phyloP scores from a whole-genome alignment of 345 rosid species.

The Arabis hirsuta region DNA sequence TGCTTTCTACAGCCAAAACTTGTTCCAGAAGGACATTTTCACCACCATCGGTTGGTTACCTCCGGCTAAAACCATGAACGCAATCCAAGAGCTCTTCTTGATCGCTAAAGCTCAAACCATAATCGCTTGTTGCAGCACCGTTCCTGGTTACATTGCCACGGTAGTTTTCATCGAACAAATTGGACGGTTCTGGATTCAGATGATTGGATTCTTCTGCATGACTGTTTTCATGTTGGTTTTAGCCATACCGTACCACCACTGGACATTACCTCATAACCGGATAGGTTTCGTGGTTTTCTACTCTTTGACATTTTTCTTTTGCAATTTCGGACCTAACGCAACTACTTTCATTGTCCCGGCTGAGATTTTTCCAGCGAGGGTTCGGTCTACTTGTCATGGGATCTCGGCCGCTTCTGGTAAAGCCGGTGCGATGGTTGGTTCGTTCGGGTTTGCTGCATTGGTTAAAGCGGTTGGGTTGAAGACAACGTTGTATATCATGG shows the following conservation, averaged over 20 bases:
- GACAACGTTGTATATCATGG: slow-evolving; percentile 50
- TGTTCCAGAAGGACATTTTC: slow-evolving; percentile 80
- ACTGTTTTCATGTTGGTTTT: slow-evolving; percentile 63
- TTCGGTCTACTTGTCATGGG: slow-evolving; percentile 83
- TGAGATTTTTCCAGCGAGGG: slow-evolving; percentile 78
- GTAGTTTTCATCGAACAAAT: slow-evolving; percentile 51
- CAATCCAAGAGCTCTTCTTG: slow-evolving; percentile 60
- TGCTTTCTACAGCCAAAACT: slow-evolving; percentile 73
- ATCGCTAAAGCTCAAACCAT: slow-evolving; percentile 68
- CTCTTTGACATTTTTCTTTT: slow-evolving; percentile 73
- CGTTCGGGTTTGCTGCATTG: slow-evolving; percentile 71
- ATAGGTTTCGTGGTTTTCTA: slow-evolving; percentile 65
- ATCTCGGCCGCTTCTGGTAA: slow-evolving; percentile 75
- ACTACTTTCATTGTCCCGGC: slow-evolving; percentile 80
- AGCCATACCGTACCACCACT: slow-evolving; percentile 73
- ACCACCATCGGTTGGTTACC: slow-evolving; percentile 79
- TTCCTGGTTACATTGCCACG: slow-evolving; percentile 75
- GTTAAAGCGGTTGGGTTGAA: slow-evolving; percentile 53
- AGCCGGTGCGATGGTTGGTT: slow-evolving; percentile 74
- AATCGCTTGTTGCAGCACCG: slow-evolving; percentile 72
- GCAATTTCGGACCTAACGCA: slow-evolving; percentile 83
- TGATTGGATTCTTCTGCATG: slow-evolving; percentile 67
- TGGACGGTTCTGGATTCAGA: slow-evolving; percentile 60
- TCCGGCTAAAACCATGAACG: slow-evolving; percentile 64
- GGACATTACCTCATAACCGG: slow-evolving; percentile 55